Evolutionary conservation across 495 filamentous ascomycete species (phyloP).

Genomic region (Hypoxylon intermedium): DNA sequence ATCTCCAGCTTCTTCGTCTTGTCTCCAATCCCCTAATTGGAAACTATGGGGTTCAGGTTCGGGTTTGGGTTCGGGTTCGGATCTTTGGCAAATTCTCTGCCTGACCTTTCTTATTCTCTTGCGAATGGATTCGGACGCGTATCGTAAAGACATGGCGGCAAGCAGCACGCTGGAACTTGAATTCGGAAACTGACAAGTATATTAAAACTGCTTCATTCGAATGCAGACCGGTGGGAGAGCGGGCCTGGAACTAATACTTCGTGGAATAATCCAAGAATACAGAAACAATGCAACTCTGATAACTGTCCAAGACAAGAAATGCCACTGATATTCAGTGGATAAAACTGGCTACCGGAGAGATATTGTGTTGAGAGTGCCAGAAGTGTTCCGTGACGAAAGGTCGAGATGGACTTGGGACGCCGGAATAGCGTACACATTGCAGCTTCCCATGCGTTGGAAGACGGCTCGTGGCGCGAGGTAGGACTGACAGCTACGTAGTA

Average conservation of each 20-base stretch:
- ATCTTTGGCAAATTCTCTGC: background rate
- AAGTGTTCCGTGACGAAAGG: background rate
- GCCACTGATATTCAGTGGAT: constrained; percentile 1
- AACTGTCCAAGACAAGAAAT: background rate
- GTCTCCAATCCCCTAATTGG: background rate
- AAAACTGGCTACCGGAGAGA: background rate
- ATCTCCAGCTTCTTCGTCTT: too few relatives aligned
- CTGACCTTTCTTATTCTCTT: constrained; percentile 15
- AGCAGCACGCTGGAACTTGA: background rate
- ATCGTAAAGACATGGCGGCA: constrained; percentile 6
- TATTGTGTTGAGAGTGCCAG: background rate
- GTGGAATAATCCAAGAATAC: constrained; percentile 5
- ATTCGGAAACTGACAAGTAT: background rate
- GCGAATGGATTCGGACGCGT: constrained; percentile 1
- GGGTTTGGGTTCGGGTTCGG: background rate
- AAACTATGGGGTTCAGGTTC: background rate
- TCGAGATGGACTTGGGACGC: background rate
- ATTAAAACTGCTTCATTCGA: background rate
- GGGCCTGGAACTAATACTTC: background rate
- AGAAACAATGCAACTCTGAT: background rate
- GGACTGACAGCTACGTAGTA: constrained; percentile 1
- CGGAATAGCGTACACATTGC: background rate
- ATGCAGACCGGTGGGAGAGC: background rate
- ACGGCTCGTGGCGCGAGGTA: background rate
- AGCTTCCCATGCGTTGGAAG: constrained; percentile 6